Evolutionary conservation across 225 moss, liverwort and hornwort genomes (phyloP), one percentile per base, ranked within the genome.

Genomic region (Anthoceros angustus): DNA sequence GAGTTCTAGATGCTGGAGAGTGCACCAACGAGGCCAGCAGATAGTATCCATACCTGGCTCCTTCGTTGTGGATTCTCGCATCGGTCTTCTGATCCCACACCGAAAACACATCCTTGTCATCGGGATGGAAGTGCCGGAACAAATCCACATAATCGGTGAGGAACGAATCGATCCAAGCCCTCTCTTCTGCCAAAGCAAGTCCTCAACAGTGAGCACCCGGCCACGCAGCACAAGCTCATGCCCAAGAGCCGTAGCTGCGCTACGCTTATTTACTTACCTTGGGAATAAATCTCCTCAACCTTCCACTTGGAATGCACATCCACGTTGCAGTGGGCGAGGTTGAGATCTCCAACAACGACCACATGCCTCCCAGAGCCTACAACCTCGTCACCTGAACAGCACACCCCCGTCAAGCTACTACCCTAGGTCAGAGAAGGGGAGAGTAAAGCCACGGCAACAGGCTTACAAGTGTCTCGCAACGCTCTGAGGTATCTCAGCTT

Each of bases 11-110:
- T 8, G 42, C 39, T 10, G 38, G 63, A n/a, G 63, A 12, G 25
- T 66, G 16, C 66, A 42, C 24, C 41, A 12, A 23, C 24, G n/a
- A 40, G 39, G 40, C 16, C 41, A 42, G 38, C 21, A 7, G 41
- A 20, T 14, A 60, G 48, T 25, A 18, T 9, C 21, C 79, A 74
- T 25, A 86, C 89, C 86, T 79, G 61, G 86, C 66, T 46, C 89
- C 89, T 79, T 89, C 84, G 62, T 90, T 87, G 61, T 87, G 89
- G 68, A 83, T 87, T 68, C 89, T 81, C 20, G 89, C 86, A 75
- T 90, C 83, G 8, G 87, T 87, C 72, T 85, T 90, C 63, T 87
- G 77, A 70, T 90, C 82, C 87, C 89, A 90, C 32, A 86, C 86
- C 41, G 87, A 87, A 62, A 67, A 90, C 46, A 87, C 72, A 26